These are phyloP conservation scores for Aspergillus puulaauensis DNA, from an alignment of 2,329 filamentous ascomycete species.

Conservation along the genomic window DNA sequence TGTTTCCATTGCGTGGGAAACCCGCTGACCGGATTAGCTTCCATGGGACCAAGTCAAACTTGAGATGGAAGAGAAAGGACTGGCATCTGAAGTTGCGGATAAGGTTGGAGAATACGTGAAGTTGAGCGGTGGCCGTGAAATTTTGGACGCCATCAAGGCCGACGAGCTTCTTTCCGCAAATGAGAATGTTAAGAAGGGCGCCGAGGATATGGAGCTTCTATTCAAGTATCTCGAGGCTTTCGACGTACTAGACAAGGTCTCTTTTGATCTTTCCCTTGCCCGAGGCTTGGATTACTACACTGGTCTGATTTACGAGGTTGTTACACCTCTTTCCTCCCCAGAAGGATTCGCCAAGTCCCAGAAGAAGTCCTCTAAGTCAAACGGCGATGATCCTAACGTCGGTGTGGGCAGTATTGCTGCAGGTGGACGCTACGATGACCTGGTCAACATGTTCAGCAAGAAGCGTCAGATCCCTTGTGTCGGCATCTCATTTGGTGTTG, in stretches of 20 bases:
- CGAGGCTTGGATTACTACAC: slow-evolving; percentile 86
- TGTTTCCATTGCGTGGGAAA: background rate
- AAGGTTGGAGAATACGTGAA: slow-evolving; percentile 84
- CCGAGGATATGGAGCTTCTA: slow-evolving; percentile 77
- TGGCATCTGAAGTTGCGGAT: slow-evolving; percentile 74
- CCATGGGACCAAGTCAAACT: slow-evolving; percentile 91
- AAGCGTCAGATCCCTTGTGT: slow-evolving; percentile 87
- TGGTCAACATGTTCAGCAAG: slow-evolving; percentile 90
- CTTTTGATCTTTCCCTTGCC: slow-evolving; percentile 86
- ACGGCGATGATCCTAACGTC: slow-evolving; percentile 67
- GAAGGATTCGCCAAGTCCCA: slow-evolving; percentile 27
- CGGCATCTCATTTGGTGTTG: slow-evolving; percentile 89
- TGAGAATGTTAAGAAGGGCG: slow-evolving; percentile 72
- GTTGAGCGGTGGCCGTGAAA: slow-evolving; percentile 70
- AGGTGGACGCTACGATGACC: slow-evolving; percentile 86
- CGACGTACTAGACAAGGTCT: slow-evolving; percentile 69
- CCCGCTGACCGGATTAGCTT: slow-evolving; percentile 12
- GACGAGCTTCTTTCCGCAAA: slow-evolving; percentile 68
- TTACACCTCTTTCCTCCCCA: slow-evolving; percentile 52
- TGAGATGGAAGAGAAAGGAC: slow-evolving; percentile 89
- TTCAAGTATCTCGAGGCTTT: slow-evolving; percentile 82
- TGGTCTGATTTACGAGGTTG: slow-evolving; percentile 84
- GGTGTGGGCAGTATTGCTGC: slow-evolving; percentile 87
- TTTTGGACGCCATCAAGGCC: slow-evolving; percentile 68
- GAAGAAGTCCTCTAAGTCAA: slow-evolving; percentile 56